A percentile compares a stretch with the other conserved stretches of the same genome.
Evolutionary conservation across 2,329 filamentous ascomycete species (phyloP).

Genomic region (Scytalidium lignicola): DNA sequence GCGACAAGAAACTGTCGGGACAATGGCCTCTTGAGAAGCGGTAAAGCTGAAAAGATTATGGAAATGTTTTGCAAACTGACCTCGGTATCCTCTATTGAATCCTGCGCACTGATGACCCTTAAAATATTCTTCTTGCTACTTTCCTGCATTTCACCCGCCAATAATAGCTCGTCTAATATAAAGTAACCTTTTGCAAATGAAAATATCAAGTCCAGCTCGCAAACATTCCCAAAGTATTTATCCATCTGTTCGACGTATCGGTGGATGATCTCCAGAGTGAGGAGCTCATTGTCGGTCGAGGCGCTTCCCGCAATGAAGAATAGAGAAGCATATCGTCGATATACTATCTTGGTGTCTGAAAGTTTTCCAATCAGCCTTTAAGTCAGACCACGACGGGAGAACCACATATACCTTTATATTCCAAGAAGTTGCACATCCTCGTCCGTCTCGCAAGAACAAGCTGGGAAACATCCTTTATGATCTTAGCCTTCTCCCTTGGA

Average conservation of each 20-base stretch:
- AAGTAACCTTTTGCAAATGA: slow-evolving; percentile 99
- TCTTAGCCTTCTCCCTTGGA: slow-evolving; percentile 98
- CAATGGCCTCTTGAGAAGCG: slow-evolving; percentile 5
- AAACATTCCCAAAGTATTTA: slow-evolving; percentile 99
- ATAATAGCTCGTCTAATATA: slow-evolving; percentile 90
- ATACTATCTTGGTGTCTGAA: slow-evolving; percentile 94
- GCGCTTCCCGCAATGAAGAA: slow-evolving; percentile 99
- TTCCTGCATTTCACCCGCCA: slow-evolving; percentile 96
- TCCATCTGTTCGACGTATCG: slow-evolving; percentile 99
- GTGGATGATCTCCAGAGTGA: slow-evolving; percentile 97
- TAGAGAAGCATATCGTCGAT: slow-evolving; percentile 95
- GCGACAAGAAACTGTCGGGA: slow-evolving; percentile 1
- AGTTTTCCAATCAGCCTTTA: slow-evolving; percentile 12
- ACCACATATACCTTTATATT: slow-evolving; percentile 78
- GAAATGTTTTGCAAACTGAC: slow-evolving; percentile 49
- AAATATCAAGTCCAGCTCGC: slow-evolving; percentile 99
- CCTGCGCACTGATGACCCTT: slow-evolving; percentile 92
- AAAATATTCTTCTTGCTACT: slow-evolving; percentile 99
- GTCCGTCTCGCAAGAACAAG: slow-evolving; percentile 92
- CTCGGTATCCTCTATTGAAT: slow-evolving; percentile 98
- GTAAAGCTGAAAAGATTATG: background rate
- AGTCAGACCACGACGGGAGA: background rate
- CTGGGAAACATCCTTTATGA: slow-evolving; percentile 98
- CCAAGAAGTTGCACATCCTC: slow-evolving; percentile 99
- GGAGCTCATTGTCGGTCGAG: slow-evolving; percentile 96